phyloP scores from a whole-genome alignment of 148 eudicot genomes.

The Hydrangea macrophylla region DNA sequence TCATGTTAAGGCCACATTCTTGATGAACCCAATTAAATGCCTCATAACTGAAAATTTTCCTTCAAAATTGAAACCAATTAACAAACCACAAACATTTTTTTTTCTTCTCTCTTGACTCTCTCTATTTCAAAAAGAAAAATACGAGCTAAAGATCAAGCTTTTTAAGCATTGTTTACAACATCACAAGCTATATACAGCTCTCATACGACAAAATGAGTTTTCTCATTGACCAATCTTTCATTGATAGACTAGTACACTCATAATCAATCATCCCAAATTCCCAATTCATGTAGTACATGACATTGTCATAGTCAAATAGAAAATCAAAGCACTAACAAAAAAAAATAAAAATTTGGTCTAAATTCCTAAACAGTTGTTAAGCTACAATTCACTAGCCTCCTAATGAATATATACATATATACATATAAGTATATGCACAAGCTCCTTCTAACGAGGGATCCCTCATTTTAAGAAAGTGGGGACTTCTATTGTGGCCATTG shows the following conservation, averaged over 20 bases:
- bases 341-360: too few relatives aligned
- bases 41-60: not conserved
- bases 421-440: too few relatives aligned
- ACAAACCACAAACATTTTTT: not conserved
- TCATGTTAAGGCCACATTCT: not conserved
- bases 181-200: not conserved
- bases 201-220: not conserved
- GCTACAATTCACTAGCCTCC: not conserved
- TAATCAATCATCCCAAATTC: not conserved
- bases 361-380: not conserved
- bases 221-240: not conserved
- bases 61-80: not conserved
- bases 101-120: not conserved
- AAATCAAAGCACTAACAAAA: not conserved
- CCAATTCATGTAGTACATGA: not conserved
- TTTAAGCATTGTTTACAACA: not conserved
- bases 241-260: not conserved
- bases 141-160: not conserved
- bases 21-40: not conserved
- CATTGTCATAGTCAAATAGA: not conserved
- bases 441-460: too few relatives aligned
- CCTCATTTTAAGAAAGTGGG: too few relatives aligned
- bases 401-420: too few relatives aligned
- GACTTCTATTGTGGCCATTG: too few relatives aligned
- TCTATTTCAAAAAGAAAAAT: too few relatives aligned